phyloP scores from a whole-genome alignment of 2,329 filamentous ascomycete species.

The Fusarium drepaniforme region DNA sequence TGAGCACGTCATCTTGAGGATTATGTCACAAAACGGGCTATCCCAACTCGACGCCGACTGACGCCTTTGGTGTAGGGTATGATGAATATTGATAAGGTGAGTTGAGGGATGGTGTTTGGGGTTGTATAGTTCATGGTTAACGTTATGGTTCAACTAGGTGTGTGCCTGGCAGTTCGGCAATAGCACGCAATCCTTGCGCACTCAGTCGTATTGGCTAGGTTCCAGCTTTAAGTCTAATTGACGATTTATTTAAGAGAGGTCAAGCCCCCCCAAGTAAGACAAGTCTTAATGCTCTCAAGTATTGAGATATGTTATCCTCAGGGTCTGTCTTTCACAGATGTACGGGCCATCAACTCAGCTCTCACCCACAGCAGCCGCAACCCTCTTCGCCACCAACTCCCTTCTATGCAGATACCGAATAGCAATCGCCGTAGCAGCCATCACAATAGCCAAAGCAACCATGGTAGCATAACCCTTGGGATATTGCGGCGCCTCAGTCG shows the following conservation, averaged over 20 bases:
- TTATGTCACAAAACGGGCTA: slow-evolving; percentile 35
- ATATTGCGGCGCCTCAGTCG: slow-evolving; percentile 71
- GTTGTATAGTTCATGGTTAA: not conserved
- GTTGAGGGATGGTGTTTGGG: not conserved
- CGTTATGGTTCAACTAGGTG: not conserved
- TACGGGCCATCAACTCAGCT: not conserved
- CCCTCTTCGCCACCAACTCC: slow-evolving; percentile 47
- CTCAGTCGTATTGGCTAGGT: not conserved
- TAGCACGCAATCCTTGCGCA: not conserved
- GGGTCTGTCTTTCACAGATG: not conserved
- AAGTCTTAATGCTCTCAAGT: accelerated
- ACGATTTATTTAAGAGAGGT: not conserved
- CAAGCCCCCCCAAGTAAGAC: not conserved
- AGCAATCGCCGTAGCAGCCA: slow-evolving; percentile 64
- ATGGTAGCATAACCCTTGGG: slow-evolving; percentile 71
- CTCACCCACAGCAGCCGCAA: slow-evolving; percentile 10
- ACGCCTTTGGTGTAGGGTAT: slow-evolving; percentile 28
- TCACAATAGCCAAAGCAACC: slow-evolving; percentile 58
- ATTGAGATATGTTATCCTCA: not conserved
- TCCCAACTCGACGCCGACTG: slow-evolving; percentile 11
- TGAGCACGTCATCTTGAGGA: slow-evolving; percentile 38
- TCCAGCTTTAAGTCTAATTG: not conserved
- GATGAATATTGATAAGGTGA: not conserved
- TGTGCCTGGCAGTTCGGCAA: not conserved
- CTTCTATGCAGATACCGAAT: slow-evolving; percentile 60